Conservation (phyloP, 306 rosid species). For the Trifolium pratense region DNA sequence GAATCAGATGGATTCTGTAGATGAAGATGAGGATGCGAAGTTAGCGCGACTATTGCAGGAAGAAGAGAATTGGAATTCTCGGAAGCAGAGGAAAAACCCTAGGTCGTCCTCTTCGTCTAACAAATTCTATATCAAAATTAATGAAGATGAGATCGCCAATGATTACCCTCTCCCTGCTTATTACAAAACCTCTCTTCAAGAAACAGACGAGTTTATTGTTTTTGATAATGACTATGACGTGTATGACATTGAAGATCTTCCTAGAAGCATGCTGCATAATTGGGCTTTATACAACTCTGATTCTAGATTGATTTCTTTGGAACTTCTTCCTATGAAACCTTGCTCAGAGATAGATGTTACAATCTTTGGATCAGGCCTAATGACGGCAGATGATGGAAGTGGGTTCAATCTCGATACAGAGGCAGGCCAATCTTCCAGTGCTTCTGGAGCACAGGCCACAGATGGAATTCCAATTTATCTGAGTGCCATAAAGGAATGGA, state of each 20-base stretch:
- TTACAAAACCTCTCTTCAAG: conserved; percentile 72
- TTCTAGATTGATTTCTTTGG: conserved; percentile 83
- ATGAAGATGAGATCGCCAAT: conserved; percentile 92
- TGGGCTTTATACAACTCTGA: conserved; percentile 93
- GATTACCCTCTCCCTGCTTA: conserved; percentile 94
- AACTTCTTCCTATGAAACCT: conserved; percentile 97
- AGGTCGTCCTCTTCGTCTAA: conserved; percentile 46
- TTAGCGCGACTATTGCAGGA: conserved; percentile 85
- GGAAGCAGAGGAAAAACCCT: conserved; percentile 66
- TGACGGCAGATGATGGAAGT: conserved; percentile 88
- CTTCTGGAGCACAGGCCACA: conserved; percentile 53
- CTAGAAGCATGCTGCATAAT: conserved; percentile 81
- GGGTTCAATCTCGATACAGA: conserved; percentile 82
- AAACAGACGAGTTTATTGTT: conserved; percentile 74
- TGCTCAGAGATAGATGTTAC: conserved; percentile 93
- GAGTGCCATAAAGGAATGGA: conserved; percentile 95
- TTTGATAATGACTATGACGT: conserved; percentile 61
- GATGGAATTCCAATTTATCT: conserved; percentile 90
- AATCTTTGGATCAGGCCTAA: conserved; percentile 84
- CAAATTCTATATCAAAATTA: conserved; percentile 83
- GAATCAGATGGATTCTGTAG: conserved; percentile 42
- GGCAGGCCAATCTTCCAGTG: conserved; percentile 58
- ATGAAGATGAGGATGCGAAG: conserved; percentile 72
- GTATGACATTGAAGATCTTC: conserved; percentile 70
- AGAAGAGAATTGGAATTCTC: conserved; percentile 79